A percentile compares a stretch with the other conserved stretches of the same genome.
phyloP scores from a whole-genome alignment of 805 yeast species.

The Priceomyces melissophilus region DNA sequence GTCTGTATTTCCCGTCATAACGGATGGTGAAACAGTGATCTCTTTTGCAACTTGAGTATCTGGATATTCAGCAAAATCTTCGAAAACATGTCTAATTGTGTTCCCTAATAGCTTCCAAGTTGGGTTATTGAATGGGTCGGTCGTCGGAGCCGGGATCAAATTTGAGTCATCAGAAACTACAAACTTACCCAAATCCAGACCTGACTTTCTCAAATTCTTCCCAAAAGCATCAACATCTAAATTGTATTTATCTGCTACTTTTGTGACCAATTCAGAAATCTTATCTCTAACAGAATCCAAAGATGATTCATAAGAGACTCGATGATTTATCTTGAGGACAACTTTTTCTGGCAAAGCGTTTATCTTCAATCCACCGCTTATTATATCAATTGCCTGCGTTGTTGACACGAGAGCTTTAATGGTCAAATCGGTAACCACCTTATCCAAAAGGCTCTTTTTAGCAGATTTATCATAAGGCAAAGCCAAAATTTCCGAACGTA shows the following conservation, averaged over 20 bases:
- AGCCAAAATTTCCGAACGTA: constrained; percentile 27
- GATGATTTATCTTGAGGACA: constrained; percentile 54
- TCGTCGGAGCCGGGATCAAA: constrained; percentile 50
- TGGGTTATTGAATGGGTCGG: constrained; percentile 40
- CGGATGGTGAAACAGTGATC: constrained; percentile 18
- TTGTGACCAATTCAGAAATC: constrained; percentile 25
- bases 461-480: constrained; percentile 34
- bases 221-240: constrained; percentile 44
- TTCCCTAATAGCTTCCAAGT: constrained; percentile 39
- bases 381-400: constrained; percentile 64
- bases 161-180: constrained; percentile 9
- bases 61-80: constrained; percentile 22
- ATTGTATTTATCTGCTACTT: constrained; percentile 43
- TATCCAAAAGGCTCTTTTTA: constrained; percentile 31
- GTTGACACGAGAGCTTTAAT: constrained; percentile 49
- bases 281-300: constrained; percentile 39
- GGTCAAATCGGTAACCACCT: constrained; percentile 15
- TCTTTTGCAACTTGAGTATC: not conserved
- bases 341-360: constrained; percentile 74
- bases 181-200: constrained; percentile 42
- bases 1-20: constrained; percentile 3
- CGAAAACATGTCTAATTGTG: constrained; percentile 35
- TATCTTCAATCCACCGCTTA: constrained; percentile 70
- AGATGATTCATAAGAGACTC: constrained; percentile 58
- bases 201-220: constrained; percentile 18